A percentile compares a stretch with the other conserved stretches of the same genome.
phyloP scores from a whole-genome alignment of 768 basidiomycete species.

The Collybia sordida region DNA sequence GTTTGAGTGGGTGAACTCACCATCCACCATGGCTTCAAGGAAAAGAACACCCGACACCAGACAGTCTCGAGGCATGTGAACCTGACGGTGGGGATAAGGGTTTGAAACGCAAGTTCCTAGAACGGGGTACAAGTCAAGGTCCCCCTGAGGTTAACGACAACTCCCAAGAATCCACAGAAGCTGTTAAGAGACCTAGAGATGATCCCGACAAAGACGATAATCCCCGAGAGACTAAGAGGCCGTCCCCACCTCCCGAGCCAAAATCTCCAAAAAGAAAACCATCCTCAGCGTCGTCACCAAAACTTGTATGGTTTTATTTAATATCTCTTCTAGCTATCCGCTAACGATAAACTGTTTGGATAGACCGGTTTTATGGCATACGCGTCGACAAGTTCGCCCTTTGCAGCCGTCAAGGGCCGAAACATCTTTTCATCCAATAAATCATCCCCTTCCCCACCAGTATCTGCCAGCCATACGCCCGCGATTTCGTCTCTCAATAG shows the following conservation, averaged over 20 bases:
- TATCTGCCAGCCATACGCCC: conserved; percentile 14
- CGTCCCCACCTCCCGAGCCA: conserved; percentile 68
- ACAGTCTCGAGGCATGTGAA: conserved; percentile 17
- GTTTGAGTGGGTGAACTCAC: too few species aligned
- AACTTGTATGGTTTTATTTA: conserved; percentile 41
- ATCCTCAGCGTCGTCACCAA: conserved; percentile 27
- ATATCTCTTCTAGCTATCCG: too few species aligned
- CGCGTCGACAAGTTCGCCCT: conserved; percentile 72
- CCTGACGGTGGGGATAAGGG: conserved; percentile 59
- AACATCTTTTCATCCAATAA: conserved; percentile 48
- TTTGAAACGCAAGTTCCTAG: conserved; percentile 67
- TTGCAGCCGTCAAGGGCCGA: conserved; percentile 70
- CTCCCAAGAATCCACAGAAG: conserved; percentile 28
- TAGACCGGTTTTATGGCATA: conserved; percentile 81
- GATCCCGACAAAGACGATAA: conserved; percentile 64
- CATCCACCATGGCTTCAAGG: too few species aligned
- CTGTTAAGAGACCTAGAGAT: conserved; percentile 60
- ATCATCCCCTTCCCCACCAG: conserved; percentile 28
- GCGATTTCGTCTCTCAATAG: conserved; percentile 5
- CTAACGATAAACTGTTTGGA: conserved; percentile 9
- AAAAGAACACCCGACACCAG: too few species aligned
- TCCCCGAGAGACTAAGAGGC: conserved; percentile 57
- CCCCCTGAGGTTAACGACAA: conserved; percentile 39
- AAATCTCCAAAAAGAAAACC: conserved; percentile 23
- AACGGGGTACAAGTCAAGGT: conserved; percentile 65